Percentiles rank a stretch among this genome's conserved stretches.
phyloP scores from a whole-genome alignment of 768 basidiomycete genomes.

The Hygrophoropsis aurantiaca region DNA sequence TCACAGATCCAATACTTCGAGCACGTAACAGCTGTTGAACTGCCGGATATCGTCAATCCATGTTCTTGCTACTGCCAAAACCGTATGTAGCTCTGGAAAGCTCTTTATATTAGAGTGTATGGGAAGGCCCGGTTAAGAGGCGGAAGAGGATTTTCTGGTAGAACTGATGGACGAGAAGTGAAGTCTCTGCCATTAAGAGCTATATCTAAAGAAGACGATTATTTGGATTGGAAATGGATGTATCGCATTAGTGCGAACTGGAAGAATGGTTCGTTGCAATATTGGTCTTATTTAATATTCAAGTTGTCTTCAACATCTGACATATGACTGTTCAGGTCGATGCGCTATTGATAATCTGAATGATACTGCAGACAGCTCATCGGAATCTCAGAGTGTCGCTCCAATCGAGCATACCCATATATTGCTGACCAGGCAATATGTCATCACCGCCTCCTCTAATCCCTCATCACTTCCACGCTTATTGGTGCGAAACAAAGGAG shows the following conservation, averaged over 20 bases:
- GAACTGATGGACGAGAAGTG: slow-evolving; percentile 57
- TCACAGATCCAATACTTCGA: slow-evolving; percentile 18
- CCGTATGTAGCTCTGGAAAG: slow-evolving; percentile 59
- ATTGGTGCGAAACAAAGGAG: slow-evolving; percentile 24
- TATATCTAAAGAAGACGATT: slow-evolving; percentile 26
- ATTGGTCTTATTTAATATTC: slow-evolving; percentile 11
- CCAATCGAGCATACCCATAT: slow-evolving; percentile 38
- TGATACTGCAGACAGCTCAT: slow-evolving; percentile 8
- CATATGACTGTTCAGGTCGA: slow-evolving; percentile 47
- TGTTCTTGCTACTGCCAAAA: slow-evolving; percentile 1
- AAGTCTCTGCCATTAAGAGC: slow-evolving; percentile 59
- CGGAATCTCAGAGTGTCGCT: slow-evolving; percentile 2
- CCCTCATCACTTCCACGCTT: slow-evolving; percentile 20
- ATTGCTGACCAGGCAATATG: slow-evolving; percentile 59
- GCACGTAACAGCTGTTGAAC: slow-evolving; percentile 16
- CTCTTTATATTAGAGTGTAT: slow-evolving; percentile 60
- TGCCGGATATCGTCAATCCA: slow-evolving; percentile 3
- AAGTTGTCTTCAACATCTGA: slow-evolving; percentile 18
- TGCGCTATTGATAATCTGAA: slow-evolving; percentile 47
- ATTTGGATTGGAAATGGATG: slow-evolving; percentile 81
- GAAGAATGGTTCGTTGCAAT: slow-evolving; percentile 64
- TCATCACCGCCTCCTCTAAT: slow-evolving; percentile 54
- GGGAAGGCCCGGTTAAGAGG: slow-evolving; percentile 71
- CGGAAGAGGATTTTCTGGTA: slow-evolving; percentile 56
- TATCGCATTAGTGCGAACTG: slow-evolving; percentile 83